Evolutionary conservation across 2,329 filamentous ascomycete genomes (phyloP).

Genomic region (Curvularia hawaiiensis): DNA sequence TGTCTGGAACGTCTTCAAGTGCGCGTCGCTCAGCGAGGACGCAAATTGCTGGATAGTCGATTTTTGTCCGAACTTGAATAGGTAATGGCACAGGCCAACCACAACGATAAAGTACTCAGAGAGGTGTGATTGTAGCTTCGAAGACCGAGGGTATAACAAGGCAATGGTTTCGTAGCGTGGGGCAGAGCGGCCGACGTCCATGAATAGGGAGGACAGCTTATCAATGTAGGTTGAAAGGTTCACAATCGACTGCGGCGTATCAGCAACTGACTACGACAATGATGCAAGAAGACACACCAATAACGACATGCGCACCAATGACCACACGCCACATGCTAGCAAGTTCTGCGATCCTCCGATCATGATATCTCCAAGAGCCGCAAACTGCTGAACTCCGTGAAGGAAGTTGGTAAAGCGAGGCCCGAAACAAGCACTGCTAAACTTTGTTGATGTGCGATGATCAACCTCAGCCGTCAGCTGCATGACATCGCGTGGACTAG

Average conservation of each 20-base stretch:
- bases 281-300: slow-evolving; percentile 42
- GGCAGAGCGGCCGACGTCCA: slow-evolving; percentile 47
- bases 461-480: slow-evolving; percentile 45
- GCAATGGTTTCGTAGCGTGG: slow-evolving; percentile 51
- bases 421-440: slow-evolving; percentile 44
- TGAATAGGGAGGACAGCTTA: slow-evolving; percentile 49
- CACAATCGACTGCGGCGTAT: slow-evolving; percentile 34
- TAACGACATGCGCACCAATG: slow-evolving; percentile 51
- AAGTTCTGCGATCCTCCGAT: slow-evolving; percentile 54
- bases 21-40: slow-evolving; percentile 39
- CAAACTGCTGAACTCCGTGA: slow-evolving; percentile 52
- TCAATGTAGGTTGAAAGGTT: slow-evolving; percentile 47
- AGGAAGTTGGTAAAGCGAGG: slow-evolving; percentile 51
- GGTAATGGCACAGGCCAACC: slow-evolving; percentile 47
- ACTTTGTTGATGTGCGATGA: slow-evolving; percentile 35
- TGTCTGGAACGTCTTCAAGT: slow-evolving; percentile 41
- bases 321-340: slow-evolving; percentile 54
- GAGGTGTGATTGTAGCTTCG: slow-evolving; percentile 41
- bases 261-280: slow-evolving; percentile 24
- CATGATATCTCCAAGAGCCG: slow-evolving; percentile 49
- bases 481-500: slow-evolving; percentile 18
- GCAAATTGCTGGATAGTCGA: slow-evolving; percentile 41
- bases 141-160: slow-evolving; percentile 49
- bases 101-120: slow-evolving; percentile 52
- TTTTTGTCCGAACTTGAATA: slow-evolving; percentile 45